Percentiles rank a stretch among this genome's conserved stretches.
Evolutionary conservation across 192 early-diverging fungal species (phyloP).

Genomic region (Coemansia sp.): DNA sequence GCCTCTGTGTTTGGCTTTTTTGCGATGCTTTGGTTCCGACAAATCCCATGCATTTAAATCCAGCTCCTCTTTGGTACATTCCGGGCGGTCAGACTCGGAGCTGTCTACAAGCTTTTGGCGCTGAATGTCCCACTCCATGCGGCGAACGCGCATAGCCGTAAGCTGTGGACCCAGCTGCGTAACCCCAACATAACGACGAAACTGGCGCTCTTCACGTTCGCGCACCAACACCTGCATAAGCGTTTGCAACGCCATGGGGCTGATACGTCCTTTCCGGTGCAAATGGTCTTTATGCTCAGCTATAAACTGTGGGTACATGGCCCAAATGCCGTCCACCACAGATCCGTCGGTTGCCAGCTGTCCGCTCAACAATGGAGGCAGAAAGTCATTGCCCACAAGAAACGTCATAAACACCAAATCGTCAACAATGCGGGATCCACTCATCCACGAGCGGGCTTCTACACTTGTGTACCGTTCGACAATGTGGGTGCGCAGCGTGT

Average conservation of each 20-base stretch:
- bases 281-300: slow-evolving; percentile 21
- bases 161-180: slow-evolving; percentile 27
- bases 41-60: neutral
- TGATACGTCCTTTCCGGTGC: slow-evolving; percentile 57
- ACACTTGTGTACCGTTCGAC: slow-evolving; percentile 72
- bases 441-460: slow-evolving; percentile 68
- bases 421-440: slow-evolving; percentile 63
- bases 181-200: slow-evolving; percentile 37
- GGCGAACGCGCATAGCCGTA: slow-evolving; percentile 23
- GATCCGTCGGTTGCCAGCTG: slow-evolving; percentile 51
- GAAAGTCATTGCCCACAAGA: slow-evolving; percentile 95
- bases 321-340: slow-evolving; percentile 57
- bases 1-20: neutral
- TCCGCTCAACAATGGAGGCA: slow-evolving; percentile 58
- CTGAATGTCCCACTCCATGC: slow-evolving; percentile 22
- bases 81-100: no score
- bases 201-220: slow-evolving; percentile 57
- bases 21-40: neutral
- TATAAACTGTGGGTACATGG: slow-evolving; percentile 23
- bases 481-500: slow-evolving; percentile 44
- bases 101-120: neutral
- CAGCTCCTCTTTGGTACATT: neutral
- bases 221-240: slow-evolving; percentile 52
- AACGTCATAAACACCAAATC: slow-evolving; percentile 92
- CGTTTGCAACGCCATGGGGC: slow-evolving; percentile 35